Base-by-base conservation (phyloP, 768 basidiomycete species). In the Kwoniella europaea region DNA sequence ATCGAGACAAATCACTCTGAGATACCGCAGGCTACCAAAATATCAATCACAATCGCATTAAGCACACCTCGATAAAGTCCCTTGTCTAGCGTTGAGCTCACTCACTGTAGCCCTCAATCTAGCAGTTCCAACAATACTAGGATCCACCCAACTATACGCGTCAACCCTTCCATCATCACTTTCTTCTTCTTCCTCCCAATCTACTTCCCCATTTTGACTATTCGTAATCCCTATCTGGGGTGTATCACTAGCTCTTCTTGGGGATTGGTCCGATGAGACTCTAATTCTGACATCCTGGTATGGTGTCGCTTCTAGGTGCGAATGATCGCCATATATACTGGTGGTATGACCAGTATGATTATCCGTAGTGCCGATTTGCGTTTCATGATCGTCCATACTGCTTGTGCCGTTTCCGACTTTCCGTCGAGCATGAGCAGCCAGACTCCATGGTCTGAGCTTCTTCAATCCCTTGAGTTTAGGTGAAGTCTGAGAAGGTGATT, bases 61-160 rank as follows among this genome's bases (percentile, higher is more conserved):
- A 52, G 62, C 20, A 10, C 35, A 20, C 43, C 15, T 16, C 62
- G 12, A 24, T 29, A 24, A 50, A 52, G 22, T 27, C 27, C 27
- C 27, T 27, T 27, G 27, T 27, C 27, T 27, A 4, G 4, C 27
- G 27, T 27, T 27, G 27, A 27, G 27, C 27, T 27, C n/a, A 63
- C 76, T 63, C 71, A 76, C 74, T 20, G 76, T 77, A 35, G 46
- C 65, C 41, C 71, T 50, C 29, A 77, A 54, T 10, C 68, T 27
- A n/a, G 63, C 74, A 15, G 71, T 69, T 1, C 79, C 77, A 2
- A 74, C 65, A 27, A 79, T 20, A 67, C 76, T 76, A 15, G 77
- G 79, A 69, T 79, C 77, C 1, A 78, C 63, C 79, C 79, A 81
- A 63, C 76, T 79, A 71, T 74, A 79, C 56, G 69, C 58, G 62